phyloP scores from a whole-genome alignment of 352 stramenopile genomes.

The Phytophthora syringae region DNA sequence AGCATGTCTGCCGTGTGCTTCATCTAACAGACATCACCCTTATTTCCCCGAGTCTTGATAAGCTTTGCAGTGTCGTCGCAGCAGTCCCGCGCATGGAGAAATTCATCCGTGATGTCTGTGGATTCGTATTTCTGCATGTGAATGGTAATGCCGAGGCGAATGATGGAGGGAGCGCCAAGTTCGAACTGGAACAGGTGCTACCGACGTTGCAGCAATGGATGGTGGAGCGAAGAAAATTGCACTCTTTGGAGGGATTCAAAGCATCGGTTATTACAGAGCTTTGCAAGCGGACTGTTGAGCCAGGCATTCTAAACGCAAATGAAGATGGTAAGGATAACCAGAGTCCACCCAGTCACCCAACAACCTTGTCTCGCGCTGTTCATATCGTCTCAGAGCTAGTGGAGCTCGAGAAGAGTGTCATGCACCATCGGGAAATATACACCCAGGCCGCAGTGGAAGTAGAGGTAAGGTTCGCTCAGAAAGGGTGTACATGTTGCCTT shows the following conservation, averaged over 20 bases:
- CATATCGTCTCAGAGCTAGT: conserved; percentile 80
- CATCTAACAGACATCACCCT: conserved; percentile 86
- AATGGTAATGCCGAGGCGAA: conserved; percentile 35
- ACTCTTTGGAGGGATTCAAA: conserved; percentile 74
- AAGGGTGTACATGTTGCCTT: not conserved
- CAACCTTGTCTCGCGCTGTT: conserved; percentile 65
- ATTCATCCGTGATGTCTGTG: conserved; percentile 88
- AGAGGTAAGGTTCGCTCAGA: conserved; percentile 47
- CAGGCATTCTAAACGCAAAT: conserved; percentile 37
- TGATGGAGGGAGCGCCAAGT: conserved; percentile 25
- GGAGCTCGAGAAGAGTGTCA: conserved; percentile 83
- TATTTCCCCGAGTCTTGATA: conserved; percentile 79
- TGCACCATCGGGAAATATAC: conserved; percentile 85
- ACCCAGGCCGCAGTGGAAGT: conserved; percentile 77
- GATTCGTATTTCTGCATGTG: conserved; percentile 68
- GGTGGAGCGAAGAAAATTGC: conserved; percentile 56
- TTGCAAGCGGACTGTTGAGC: conserved; percentile 65
- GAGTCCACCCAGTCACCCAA: conserved; percentile 28
- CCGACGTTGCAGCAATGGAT: conserved; percentile 79
- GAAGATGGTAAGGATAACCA: conserved; percentile 13
- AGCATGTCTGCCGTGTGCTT: conserved; percentile 83
- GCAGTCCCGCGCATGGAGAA: conserved; percentile 86
- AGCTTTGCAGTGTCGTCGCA: conserved; percentile 81
- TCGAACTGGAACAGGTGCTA: conserved; percentile 77
- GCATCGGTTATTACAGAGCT: conserved; percentile 59